Percentiles rank a stretch among this genome's conserved stretches.
Conservation (phyloP, 2,329 filamentous ascomycete genomes). For the Ceratocystis lukuohia region DNA sequence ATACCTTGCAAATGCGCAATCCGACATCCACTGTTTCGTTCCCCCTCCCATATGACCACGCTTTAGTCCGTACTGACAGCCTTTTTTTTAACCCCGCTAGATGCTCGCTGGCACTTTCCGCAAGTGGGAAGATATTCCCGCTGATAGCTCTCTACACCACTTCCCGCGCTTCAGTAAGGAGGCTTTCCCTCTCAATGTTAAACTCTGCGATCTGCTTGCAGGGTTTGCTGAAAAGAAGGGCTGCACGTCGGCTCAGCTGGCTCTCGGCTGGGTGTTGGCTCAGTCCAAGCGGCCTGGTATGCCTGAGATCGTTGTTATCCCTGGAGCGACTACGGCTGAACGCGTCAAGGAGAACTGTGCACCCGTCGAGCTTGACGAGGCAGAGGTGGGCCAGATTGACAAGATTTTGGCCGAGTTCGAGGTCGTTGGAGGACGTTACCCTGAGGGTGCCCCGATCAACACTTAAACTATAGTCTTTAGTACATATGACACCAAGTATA, state of each 20-base stretch:
- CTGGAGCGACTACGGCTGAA: slow-evolving; percentile 44
- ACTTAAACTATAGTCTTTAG: slow-evolving; percentile 24
- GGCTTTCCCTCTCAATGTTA: slow-evolving; percentile 50
- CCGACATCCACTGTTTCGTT: neutral
- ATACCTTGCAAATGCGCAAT: neutral
- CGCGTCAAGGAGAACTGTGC: slow-evolving; percentile 49
- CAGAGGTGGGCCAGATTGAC: slow-evolving; percentile 40
- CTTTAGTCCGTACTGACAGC: slow-evolving; percentile 25
- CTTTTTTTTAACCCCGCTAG: slow-evolving; percentile 27
- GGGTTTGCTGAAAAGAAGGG: slow-evolving; percentile 46
- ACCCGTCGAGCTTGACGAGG: slow-evolving; percentile 35
- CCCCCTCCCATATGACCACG: neutral
- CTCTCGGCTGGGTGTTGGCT: slow-evolving; percentile 47
- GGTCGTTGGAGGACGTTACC: slow-evolving; percentile 37
- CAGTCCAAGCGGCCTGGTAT: slow-evolving; percentile 39
- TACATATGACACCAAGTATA: neutral
- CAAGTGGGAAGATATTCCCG: slow-evolving; percentile 39
- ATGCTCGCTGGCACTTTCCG: slow-evolving; percentile 43
- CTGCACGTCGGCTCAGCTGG: slow-evolving; percentile 49
- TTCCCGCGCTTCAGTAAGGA: slow-evolving; percentile 49
- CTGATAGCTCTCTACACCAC: slow-evolving; percentile 34
- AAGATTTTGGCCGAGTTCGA: slow-evolving; percentile 36
- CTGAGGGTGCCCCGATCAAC: slow-evolving; percentile 26
- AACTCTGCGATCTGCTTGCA: slow-evolving; percentile 45
- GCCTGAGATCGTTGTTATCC: slow-evolving; percentile 51